These are phyloP conservation scores for Penicillium turbatum DNA, from an alignment of 495 filamentous ascomycete genomes.

Conservation along the genomic window DNA sequence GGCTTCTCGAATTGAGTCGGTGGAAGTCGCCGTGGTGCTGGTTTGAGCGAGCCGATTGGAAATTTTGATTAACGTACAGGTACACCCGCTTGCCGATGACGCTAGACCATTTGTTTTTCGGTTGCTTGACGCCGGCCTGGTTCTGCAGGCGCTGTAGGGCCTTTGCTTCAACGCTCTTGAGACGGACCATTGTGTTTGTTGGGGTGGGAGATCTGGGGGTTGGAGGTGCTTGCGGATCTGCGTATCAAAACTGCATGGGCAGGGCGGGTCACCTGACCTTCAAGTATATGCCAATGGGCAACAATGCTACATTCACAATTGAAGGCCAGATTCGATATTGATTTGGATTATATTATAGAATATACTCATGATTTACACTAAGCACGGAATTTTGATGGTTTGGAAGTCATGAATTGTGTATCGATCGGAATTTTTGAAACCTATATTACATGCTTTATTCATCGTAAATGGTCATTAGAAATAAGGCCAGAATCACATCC, in stretches of 20 bases:
- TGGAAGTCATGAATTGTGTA: background rate
- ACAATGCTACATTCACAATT: background rate
- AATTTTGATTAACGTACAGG: constrained; percentile 49
- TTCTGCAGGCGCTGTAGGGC: constrained; percentile 22
- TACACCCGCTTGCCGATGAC: constrained; percentile 55
- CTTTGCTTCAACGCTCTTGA: constrained; percentile 16
- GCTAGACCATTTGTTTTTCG: constrained; percentile 20
- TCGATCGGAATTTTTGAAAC: constrained; percentile 3
- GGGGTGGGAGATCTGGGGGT: constrained; percentile 7
- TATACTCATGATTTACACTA: background rate
- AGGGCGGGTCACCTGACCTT: background rate
- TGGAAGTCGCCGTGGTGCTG: background rate
- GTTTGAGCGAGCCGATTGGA: constrained; percentile 7
- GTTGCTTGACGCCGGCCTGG: constrained; percentile 11
- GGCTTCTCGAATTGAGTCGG: background rate
- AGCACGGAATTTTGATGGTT: background rate
- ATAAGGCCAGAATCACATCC: constrained; percentile 4
- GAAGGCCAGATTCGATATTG: background rate
- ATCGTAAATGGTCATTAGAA: constrained; percentile 37
- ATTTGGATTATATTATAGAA: background rate
- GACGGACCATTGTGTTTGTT: constrained; percentile 34
- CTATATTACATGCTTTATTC: constrained; percentile 30
- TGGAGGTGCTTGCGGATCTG: background rate
- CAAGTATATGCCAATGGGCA: background rate
- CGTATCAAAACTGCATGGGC: constrained; percentile 5